phyloP scores from a whole-genome alignment of 495 filamentous ascomycete species.

The Neurospora sp. region DNA sequence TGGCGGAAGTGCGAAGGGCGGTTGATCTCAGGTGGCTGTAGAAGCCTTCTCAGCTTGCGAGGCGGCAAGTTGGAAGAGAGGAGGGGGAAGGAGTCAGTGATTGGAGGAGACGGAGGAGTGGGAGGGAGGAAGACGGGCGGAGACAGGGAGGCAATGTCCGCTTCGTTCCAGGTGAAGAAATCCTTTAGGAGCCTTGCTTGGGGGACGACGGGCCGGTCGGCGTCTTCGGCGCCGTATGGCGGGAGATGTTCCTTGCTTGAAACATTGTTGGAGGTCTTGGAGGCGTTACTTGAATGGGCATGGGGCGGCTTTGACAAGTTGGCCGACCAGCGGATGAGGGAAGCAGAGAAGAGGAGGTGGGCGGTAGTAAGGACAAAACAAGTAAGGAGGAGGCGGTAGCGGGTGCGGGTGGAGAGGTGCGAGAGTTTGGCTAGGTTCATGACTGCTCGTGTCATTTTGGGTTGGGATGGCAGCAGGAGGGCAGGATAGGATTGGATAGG shows the following conservation, averaged over 20 bases:
- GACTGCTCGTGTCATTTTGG: neutral
- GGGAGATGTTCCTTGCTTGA: neutral
- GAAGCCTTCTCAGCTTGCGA: neutral
- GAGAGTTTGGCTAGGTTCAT: neutral
- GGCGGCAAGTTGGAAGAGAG: conserved; percentile 10
- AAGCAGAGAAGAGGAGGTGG: neutral
- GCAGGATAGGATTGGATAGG: neutral
- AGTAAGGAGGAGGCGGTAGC: conserved; percentile 8
- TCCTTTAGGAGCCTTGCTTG: neutral
- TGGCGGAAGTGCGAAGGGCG: conserved; percentile 25
- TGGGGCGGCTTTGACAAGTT: neutral
- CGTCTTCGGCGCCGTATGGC: neutral
- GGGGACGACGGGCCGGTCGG: conserved; percentile 4
- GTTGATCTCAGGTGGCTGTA: conserved; percentile 25
- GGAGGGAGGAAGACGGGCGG: conserved; percentile 13
- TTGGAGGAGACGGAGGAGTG: neutral
- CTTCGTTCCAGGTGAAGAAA: conserved; percentile 11
- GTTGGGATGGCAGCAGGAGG: neutral
- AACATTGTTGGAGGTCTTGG: neutral
- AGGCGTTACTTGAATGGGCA: neutral
- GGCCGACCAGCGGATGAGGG: neutral
- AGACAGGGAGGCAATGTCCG: neutral
- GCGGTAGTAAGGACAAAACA: neutral
- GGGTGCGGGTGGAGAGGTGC: conserved; percentile 5
- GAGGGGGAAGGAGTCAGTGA: conserved; percentile 18